Base-by-base conservation (phyloP, 2,329 filamentous ascomycete species). In the Shiraia sp. region DNA sequence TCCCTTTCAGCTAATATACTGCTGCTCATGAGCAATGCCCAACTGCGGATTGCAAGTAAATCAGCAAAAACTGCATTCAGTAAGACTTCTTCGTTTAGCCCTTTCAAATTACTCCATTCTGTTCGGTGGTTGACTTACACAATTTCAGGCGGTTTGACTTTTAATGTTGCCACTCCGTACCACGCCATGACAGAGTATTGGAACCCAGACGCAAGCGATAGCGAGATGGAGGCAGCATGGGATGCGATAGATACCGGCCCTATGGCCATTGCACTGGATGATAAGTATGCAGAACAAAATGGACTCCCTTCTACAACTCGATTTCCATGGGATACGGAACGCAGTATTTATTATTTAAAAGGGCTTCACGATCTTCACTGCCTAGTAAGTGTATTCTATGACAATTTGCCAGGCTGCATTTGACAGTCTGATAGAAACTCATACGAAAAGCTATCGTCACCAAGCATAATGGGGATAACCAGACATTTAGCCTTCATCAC, bases 241-340 rank as follows among this genome's bases (percentile, higher is more conserved):
- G 62, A 68, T 37, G 48, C 56, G 1, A 59, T 68, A 9, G 56
- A 67, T 24, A 67, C 64, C 15, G 59, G 57, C 26, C 54, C 62
- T 1, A 59, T 67, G 47, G 63, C 64, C 16, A 42, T 68, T 15
- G 53, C 65, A 6, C 55, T 68, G 3, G 55, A 61, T 28, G 55
- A 68, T 22, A 46, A 57, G 6, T 65, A 47, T 32, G 57, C 47
- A 32, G 52, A 50, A 12, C 37, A 49, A 19, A 43, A 50, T 16
- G 60, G 61, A 2, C 51, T 69, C 2, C 47, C 47, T 4, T 42
- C 54, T 14, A 65, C 61, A 5, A 59, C 54, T 10, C 53, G 51
- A 6, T 67, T 68, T 40, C 65, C 64, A 4, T 69, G 63, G 63
- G 64, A 69, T 35, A 67, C 59, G 2, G 58, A 66, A 32, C 52